phyloP scores from a whole-genome alignment of 441 rosid species.

The Biscutella laevigata region DNA sequence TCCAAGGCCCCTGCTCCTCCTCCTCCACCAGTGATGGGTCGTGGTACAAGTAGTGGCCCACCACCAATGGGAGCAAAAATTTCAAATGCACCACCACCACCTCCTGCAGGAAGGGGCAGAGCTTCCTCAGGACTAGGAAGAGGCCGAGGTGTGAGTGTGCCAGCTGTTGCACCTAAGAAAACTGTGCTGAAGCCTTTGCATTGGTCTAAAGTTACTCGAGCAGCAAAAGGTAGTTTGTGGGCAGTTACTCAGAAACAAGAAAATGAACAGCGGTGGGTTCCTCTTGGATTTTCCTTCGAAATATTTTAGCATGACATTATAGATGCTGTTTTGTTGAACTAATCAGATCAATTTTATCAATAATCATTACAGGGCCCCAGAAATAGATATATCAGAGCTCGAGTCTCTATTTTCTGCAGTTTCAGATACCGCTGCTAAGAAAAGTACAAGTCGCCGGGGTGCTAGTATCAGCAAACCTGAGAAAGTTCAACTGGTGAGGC shows the following conservation, averaged over 20 bases:
- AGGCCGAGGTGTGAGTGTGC: constrained; percentile 45
- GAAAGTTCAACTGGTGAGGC: constrained; percentile 86
- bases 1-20: constrained; percentile 48
- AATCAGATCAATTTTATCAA: constrained; percentile 3
- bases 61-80: constrained; percentile 45
- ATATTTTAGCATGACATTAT: constrained; percentile 8
- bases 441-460: constrained; percentile 69
- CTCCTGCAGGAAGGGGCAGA: constrained; percentile 58
- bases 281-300: constrained; percentile 7
- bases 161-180: constrained; percentile 51
- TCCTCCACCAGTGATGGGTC: constrained; percentile 39
- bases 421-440: constrained; percentile 56
- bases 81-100: constrained; percentile 58
- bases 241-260: constrained; percentile 84
- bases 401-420: constrained; percentile 89
- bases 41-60: constrained; percentile 31
- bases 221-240: constrained; percentile 94
- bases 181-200: constrained; percentile 78
- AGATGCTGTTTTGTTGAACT: not conserved
- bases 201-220: constrained; percentile 94
- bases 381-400: constrained; percentile 94
- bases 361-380: constrained; percentile 74
- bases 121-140: constrained; percentile 41
- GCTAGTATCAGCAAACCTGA: constrained; percentile 78
- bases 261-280: constrained; percentile 58